Base-by-base conservation (phyloP, 306 rosid species). In the Cicer arietinum region DNA sequence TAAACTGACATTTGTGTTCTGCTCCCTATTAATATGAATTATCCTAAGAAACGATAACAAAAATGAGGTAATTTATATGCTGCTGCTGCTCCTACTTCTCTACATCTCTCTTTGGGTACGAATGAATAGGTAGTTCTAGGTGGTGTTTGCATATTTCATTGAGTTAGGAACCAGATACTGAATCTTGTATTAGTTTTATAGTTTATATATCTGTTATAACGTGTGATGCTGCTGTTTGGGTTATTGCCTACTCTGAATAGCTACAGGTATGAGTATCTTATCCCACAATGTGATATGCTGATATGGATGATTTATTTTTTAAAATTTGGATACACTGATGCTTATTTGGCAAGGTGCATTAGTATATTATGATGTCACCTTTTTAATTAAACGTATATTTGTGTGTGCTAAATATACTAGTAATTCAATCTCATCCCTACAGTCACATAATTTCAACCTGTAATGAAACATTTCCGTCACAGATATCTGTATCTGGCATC, bases 141-240 rank as follows among this genome's bases (percentile, higher is more conserved):
- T 17, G 54, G 69, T 73, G 14, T 73, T 77, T 69, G 68, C 69
- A 66, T 14, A 14, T 52, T 64, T 52, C 69, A 66, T 74, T 13
- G 60, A 67, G 67, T 65, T 5, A 75, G 58, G 69, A 22, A 71
- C 43, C 58, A 50, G 4, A 12, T 47, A 35, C 56, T 35, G 39
- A 35, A 25, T 79, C 35, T 37, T 74, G 53, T 54, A 4, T 50
- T 68, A 43, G 48, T 62, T 68, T 68, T 22, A 60, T 62, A 45
- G 45, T 20, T 59, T 69, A n/a, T 64, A 67, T 59, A 45, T 14
- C 51, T 39, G 17, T 61, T 60, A n/a, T 18, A 54, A 72, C 17
- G 12, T 53, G 18, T 62, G 58, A 40, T 62, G n/a, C 46, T 62
- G 14, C 64, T 56, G n/a, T 64, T 10, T 53, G 52, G 54, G 62